These are phyloP conservation scores for Linnemannia exigua DNA, from an alignment of 192 early-diverging fungal species.

Conservation along the genomic window DNA sequence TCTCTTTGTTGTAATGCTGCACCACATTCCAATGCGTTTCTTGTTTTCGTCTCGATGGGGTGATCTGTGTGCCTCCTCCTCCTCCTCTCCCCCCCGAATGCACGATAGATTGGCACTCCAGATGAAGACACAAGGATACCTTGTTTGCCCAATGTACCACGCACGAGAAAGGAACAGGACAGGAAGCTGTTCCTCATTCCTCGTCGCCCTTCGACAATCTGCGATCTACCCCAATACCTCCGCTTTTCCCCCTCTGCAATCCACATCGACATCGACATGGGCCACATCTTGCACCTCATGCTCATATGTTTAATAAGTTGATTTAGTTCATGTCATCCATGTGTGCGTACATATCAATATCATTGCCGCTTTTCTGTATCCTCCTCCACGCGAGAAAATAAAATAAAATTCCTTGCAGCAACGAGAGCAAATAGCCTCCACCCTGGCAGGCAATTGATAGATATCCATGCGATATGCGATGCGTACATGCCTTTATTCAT, in stretches of 20 bases:
- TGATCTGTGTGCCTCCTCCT: neutral
- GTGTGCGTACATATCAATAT: too few species aligned
- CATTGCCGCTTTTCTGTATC: constrained; percentile 1
- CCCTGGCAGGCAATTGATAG: neutral
- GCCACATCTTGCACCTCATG: neutral
- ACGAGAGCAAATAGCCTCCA: constrained; percentile 3
- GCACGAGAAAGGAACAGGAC: neutral
- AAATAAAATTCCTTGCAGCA: constrained; percentile 27
- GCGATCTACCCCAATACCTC: neutral
- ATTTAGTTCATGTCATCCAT: neutral
- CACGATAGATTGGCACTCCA: too few species aligned
- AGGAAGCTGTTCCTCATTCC: constrained; percentile 4
- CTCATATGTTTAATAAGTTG: neutral
- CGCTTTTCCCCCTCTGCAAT: neutral
- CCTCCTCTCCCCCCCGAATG: neutral
- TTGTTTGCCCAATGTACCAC: neutral
- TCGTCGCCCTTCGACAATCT: constrained; percentile 8
- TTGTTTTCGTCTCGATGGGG: neutral
- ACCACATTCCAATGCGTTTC: constrained; percentile 41
- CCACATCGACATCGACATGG: neutral
- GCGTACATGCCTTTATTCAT: too few species aligned
- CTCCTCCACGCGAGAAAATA: constrained; percentile 46
- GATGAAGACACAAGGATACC: too few species aligned
- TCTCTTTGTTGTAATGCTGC: neutral
- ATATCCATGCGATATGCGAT: too few species aligned